phyloP scores from a whole-genome alignment of 108 stramenopile genomes.

The Pseudonitzschia multiseries region DNA sequence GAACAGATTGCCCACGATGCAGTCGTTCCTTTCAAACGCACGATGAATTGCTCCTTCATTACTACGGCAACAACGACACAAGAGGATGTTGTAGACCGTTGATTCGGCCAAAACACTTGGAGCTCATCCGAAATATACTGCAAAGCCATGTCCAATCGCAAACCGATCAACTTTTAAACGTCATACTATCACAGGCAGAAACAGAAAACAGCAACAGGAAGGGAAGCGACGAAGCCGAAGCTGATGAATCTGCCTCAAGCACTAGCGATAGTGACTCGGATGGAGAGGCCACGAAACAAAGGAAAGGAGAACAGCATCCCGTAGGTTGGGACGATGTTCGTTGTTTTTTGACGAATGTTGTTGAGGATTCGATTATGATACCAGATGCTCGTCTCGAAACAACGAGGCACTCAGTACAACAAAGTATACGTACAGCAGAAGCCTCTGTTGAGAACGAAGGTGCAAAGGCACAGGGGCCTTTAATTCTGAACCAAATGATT shows the following conservation, averaged over 20 bases:
- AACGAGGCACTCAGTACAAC: background rate
- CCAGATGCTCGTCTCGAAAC: background rate
- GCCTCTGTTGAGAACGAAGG: background rate
- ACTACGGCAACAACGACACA: conserved; percentile 22
- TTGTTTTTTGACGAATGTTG: conserved; percentile 8
- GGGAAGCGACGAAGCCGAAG: background rate
- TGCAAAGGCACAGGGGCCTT: conserved; percentile 13
- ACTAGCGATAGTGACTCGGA: background rate
- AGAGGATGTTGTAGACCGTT: conserved; percentile 31
- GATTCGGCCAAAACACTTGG: conserved; percentile 14
- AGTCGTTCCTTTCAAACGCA: conserved; percentile 15
- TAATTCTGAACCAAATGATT: conserved; percentile 26
- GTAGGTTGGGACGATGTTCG: conserved; percentile 37
- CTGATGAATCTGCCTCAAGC: background rate
- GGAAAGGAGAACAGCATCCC: conserved; percentile 6
- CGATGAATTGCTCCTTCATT: conserved; percentile 22
- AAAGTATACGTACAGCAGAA: background rate
- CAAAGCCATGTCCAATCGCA: conserved; percentile 24
- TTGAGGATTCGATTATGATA: background rate
- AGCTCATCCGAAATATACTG: conserved; percentile 18
- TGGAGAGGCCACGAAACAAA: background rate
- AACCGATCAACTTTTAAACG: conserved; percentile 6
- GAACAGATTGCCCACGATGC: conserved; percentile 25
- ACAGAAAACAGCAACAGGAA: conserved; percentile 9
- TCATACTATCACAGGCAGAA: conserved; percentile 6